These are phyloP conservation scores for Jackrogersella minutella DNA, from an alignment of 495 filamentous ascomycete species.

Conservation along the genomic window DNA sequence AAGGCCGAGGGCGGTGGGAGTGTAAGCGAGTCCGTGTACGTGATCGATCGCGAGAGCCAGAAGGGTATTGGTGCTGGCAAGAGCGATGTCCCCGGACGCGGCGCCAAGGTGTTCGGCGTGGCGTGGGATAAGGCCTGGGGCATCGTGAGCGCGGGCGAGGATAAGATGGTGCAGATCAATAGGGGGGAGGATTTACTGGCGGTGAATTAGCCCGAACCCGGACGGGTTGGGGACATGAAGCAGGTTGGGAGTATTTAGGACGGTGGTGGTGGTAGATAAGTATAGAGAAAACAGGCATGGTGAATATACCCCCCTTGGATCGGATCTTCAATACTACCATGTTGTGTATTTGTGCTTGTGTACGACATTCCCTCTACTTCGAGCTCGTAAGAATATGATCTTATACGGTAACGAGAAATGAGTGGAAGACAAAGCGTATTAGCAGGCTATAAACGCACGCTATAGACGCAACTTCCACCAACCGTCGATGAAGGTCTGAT, in stretches of 20 bases:
- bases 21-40: constrained; percentile 82
- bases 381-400: no score
- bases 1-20: constrained; percentile 64
- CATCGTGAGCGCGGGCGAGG: constrained; percentile 91
- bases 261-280: no score
- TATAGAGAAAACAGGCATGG: constrained; percentile 10
- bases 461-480: no score
- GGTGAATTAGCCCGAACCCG: constrained; percentile 3
- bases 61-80: constrained; percentile 56
- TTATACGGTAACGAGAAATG: no score
- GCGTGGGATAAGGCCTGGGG: constrained; percentile 84
- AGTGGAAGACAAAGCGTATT: no score
- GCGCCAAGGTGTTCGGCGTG: constrained; percentile 89
- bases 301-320: constrained; percentile 3
- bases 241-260: background rate
- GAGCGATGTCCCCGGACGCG: constrained; percentile 65
- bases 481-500: no score
- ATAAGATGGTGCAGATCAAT: constrained; percentile 93
- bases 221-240: no score
- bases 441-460: no score
- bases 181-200: constrained; percentile 57
- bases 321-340: no score
- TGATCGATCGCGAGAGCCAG: constrained; percentile 74
- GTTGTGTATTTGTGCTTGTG: no score
- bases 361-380: no score